Percentiles rank a stretch among this genome's conserved stretches.
These are phyloP conservation scores for Tylopilus rubrobrunneus DNA, from an alignment of 768 basidiomycete species.

Conservation along the genomic window DNA sequence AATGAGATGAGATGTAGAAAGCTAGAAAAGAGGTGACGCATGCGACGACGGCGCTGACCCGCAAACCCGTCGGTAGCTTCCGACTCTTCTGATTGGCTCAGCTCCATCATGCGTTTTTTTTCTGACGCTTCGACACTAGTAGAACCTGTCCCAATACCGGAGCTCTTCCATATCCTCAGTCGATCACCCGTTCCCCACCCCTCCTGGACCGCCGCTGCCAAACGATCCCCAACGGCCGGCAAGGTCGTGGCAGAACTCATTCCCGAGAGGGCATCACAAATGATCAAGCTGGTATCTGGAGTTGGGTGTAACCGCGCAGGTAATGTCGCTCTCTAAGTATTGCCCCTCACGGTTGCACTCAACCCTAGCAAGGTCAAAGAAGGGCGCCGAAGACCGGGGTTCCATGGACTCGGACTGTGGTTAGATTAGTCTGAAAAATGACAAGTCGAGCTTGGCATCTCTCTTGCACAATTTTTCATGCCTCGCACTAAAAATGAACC, in stretches of 20 bases:
- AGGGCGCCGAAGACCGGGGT: constrained; percentile 77
- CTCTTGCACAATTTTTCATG: neutral
- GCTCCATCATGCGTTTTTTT: constrained; percentile 2
- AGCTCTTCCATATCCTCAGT: constrained; percentile 53
- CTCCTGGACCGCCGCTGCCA: constrained; percentile 20
- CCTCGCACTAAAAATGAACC: no score
- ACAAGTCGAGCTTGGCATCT: constrained; percentile 38
- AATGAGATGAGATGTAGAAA: neutral
- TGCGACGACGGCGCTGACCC: constrained; percentile 63
- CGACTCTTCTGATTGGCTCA: constrained; percentile 8
- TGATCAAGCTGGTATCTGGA: constrained; percentile 59
- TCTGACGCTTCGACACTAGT: no score
- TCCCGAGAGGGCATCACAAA: constrained; percentile 57
- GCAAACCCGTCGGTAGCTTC: constrained; percentile 54
- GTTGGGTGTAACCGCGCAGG: constrained; percentile 77
- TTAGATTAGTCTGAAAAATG: constrained; percentile 65
- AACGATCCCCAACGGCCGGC: constrained; percentile 53
- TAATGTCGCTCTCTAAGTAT: constrained; percentile 19
- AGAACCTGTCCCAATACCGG: constrained; percentile 46
- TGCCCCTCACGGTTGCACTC: neutral
- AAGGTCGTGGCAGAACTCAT: constrained; percentile 65
- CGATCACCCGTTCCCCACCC: constrained; percentile 52
- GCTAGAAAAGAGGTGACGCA: constrained; percentile 71
- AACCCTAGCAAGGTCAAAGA: constrained; percentile 61
- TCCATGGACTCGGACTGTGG: constrained; percentile 73